These are phyloP conservation scores for Podospora australis DNA, from an alignment of 495 filamentous ascomycete species.

Conservation along the genomic window DNA sequence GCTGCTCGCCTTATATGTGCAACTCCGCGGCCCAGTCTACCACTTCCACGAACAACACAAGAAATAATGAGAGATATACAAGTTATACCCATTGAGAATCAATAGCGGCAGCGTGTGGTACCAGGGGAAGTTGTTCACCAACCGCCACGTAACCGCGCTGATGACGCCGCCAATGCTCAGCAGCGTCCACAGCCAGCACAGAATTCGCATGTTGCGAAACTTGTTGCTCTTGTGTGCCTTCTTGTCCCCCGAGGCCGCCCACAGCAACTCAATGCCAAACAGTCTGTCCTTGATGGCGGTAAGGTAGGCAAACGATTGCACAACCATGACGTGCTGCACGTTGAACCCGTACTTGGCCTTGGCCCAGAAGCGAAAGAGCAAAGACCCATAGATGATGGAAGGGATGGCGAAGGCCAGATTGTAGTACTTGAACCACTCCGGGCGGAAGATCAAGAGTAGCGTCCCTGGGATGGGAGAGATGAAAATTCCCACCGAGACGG, in stretches of 20 bases:
- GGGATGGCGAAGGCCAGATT: slow-evolving; percentile 29
- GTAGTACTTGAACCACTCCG: slow-evolving; percentile 31
- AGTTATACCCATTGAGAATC: slow-evolving; percentile 24
- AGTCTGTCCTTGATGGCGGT: slow-evolving; percentile 30
- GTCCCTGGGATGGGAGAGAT: slow-evolving; percentile 29
- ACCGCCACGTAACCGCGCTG: slow-evolving; percentile 19
- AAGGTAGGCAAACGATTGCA: slow-evolving; percentile 30
- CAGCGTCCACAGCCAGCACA: slow-evolving; percentile 26
- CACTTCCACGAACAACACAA: slow-evolving; percentile 24
- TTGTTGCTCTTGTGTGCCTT: slow-evolving; percentile 30
- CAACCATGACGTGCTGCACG: slow-evolving; percentile 31
- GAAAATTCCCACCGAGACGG: slow-evolving; percentile 30
- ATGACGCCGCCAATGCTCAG: slow-evolving; percentile 17
- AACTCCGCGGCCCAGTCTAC: too few species aligned
- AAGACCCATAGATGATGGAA: slow-evolving; percentile 25
- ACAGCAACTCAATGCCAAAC: slow-evolving; percentile 28
- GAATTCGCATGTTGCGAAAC: slow-evolving; percentile 28
- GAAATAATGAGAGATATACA: slow-evolving; percentile 27
- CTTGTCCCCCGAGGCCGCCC: slow-evolving; percentile 29
- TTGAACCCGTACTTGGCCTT: slow-evolving; percentile 30
- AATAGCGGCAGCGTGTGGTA: slow-evolving; percentile 27
- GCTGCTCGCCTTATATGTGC: too few species aligned
- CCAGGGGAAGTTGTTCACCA: slow-evolving; percentile 18
- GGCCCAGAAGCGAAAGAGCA: slow-evolving; percentile 27
- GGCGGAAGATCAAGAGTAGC: slow-evolving; percentile 23